These are phyloP conservation scores for Vigna trinervia DNA, from an alignment of 306 rosid genomes.

Conservation along the genomic window DNA sequence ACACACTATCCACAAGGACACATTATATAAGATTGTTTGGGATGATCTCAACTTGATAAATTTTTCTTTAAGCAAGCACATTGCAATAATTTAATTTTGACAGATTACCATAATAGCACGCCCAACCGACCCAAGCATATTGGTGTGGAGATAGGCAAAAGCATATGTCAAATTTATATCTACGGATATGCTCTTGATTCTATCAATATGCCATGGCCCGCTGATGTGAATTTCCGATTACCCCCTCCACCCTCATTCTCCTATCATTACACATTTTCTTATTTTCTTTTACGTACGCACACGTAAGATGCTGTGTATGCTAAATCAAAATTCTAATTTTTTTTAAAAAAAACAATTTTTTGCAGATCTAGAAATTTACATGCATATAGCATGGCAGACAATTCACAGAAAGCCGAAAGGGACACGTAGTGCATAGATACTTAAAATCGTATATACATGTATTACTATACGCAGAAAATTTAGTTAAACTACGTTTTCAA, in stretches of 20 bases:
- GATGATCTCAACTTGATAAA: slow-evolving; percentile 15
- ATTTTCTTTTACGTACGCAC: neutral
- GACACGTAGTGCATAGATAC: too few relatives aligned
- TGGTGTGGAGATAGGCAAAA: slow-evolving; percentile 11
- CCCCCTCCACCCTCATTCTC: slow-evolving; percentile 20
- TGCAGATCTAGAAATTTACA: neutral
- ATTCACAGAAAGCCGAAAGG: neutral
- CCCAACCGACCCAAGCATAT: slow-evolving; percentile 20
- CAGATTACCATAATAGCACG: slow-evolving; percentile 28
- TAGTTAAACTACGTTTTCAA: neutral
- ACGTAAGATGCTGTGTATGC: neutral
- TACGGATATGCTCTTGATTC: slow-evolving; percentile 36
- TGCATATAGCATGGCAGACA: neutral
- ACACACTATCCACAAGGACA: neutral
- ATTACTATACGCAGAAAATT: neutral
- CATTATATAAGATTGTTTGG: slow-evolving; percentile 37
- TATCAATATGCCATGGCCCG: slow-evolving; percentile 36
- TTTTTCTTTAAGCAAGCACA: slow-evolving; percentile 35
- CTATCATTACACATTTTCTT: slow-evolving; percentile 16
- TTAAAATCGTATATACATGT: neutral
- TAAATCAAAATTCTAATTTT: neutral
- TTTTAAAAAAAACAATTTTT: neutral
- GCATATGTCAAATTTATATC: slow-evolving; percentile 29
- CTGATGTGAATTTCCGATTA: slow-evolving; percentile 11
- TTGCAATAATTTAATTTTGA: slow-evolving; percentile 22